Base-by-base conservation (phyloP, 805 yeast species). In the Candida hungchunana region DNA sequence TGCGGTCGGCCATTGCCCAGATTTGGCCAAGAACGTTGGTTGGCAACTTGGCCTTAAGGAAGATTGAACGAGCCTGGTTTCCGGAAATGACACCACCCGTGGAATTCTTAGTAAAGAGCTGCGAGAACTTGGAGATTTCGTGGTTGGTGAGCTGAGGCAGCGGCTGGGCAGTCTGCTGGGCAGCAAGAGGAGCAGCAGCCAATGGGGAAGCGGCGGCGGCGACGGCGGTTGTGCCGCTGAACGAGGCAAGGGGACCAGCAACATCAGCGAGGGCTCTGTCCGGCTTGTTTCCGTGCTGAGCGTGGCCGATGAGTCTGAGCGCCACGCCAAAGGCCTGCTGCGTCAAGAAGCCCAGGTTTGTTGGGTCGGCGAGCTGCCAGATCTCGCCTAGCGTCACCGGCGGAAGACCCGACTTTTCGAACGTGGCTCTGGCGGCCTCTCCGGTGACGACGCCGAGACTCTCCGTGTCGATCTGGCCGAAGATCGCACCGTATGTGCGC, bases 311-410 rank as follows among this genome's bases (percentile, higher is more conserved):
- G 47, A 87, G 66, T 57, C 99, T 75, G 77, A 93, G 72, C 15
- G 97, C 96, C 35, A 78, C 73, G 43, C 83, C 75, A 60, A 93
- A 93, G 18, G 89, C 90, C 38, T 73, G 69, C 54, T 80, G 85
- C 48, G 81, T 82, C 44, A 93, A 67, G 53, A 80, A 83, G 0
- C 99, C 99, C 44, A 78, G 71, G 63, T 87, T 87, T 40, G 77
- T 79, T n/a, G 75, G 73, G 62, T 93, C 99, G n/a, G 96, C 88
- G 23, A 83, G 58, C 58, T 84, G 89, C 98, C 98, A 93, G 44
- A 93, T 80, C 60, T 88, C 93, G 8, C 96, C 95, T 23, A 93
- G 67, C 20, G 74, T 64, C 13, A 79, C 67, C 4, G 94, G 81
- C 6, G 93, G 79, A 31, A 93, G 69, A 2, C 95, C 94, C 4